These are phyloP conservation scores for Cryptococcus sp. DNA, from an alignment of 1,284 basidiomycete genomes.

Conservation along the genomic window DNA sequence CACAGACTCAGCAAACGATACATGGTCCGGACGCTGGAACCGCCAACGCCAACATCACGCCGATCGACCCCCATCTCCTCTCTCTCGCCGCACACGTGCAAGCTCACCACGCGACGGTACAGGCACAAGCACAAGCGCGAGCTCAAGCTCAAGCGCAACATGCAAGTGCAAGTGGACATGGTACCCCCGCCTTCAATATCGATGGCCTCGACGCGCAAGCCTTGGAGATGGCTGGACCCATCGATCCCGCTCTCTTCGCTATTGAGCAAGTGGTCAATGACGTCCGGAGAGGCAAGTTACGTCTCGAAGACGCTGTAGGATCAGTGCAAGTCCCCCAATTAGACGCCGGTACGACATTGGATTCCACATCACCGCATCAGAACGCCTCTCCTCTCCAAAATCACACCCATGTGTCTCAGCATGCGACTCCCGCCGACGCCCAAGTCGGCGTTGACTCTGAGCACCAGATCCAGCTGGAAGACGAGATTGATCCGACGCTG, in stretches of 20 bases:
- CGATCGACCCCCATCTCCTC: slow-evolving; percentile 15
- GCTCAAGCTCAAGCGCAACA: slow-evolving; percentile 11
- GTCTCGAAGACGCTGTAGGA: slow-evolving; percentile 12
- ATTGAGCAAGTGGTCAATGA: slow-evolving; percentile 42
- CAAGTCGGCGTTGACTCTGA: neutral
- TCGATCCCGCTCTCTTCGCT: slow-evolving; percentile 40
- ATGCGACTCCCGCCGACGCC: neutral
- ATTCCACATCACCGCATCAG: neutral
- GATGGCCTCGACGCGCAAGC: neutral
- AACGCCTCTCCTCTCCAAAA: neutral
- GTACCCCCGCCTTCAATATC: slow-evolving; percentile 1
- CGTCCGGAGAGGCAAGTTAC: slow-evolving; percentile 31
- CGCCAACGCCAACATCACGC: neutral
- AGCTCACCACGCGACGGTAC: slow-evolving; percentile 1
- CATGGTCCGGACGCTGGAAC: neutral
- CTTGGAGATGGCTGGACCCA: slow-evolving; percentile 5
- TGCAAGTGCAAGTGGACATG: neutral
- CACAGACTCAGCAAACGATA: neutral
- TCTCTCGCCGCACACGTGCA: slow-evolving; percentile 18
- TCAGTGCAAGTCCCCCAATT: neutral
- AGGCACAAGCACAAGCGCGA: neutral
- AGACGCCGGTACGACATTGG: neutral
- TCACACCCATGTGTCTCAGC: neutral
- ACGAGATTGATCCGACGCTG: slow-evolving; percentile 48
- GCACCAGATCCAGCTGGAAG: slow-evolving; percentile 25